Percentiles rank a stretch among this genome's conserved stretches.
These are phyloP conservation scores for Sporothrix inflata DNA, from an alignment of 2,329 filamentous ascomycete species.

Conservation along the genomic window DNA sequence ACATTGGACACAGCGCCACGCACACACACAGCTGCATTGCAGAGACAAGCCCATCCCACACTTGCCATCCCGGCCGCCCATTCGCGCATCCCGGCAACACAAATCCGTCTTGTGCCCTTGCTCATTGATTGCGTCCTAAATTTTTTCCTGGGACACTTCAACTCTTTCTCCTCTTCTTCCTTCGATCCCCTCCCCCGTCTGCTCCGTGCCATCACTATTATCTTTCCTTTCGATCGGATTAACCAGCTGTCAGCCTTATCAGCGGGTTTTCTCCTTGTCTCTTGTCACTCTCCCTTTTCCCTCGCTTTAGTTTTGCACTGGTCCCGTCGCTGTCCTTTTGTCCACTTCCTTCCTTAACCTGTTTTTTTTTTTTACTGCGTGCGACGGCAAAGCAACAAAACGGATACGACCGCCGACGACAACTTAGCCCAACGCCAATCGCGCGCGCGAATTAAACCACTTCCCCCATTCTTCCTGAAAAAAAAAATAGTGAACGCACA, in stretches of 20 bases:
- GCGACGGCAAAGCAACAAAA: constrained; percentile 5
- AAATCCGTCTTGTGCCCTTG: background rate
- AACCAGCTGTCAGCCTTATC: constrained; percentile 12
- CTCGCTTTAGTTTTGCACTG: background rate
- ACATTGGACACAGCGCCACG: constrained; percentile 3
- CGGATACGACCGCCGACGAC: constrained; percentile 8
- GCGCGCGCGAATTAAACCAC: constrained; percentile 22
- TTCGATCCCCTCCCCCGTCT: background rate
- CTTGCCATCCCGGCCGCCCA: background rate
- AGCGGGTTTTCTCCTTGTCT: constrained; percentile 11
- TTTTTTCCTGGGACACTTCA: background rate
- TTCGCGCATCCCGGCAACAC: constrained; percentile 7
- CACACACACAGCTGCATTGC: background rate
- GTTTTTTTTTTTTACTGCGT: background rate
- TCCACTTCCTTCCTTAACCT: background rate
- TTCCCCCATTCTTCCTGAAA: background rate
- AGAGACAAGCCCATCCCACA: background rate
- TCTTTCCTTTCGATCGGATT: background rate
- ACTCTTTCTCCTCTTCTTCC: background rate
- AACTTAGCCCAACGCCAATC: constrained; percentile 13
- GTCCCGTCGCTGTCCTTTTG: background rate
- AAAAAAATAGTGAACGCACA: constrained; percentile 6
- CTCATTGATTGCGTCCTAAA: constrained; percentile 5
- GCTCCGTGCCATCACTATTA: background rate
- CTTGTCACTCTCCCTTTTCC: background rate